A percentile compares a stretch with the other conserved stretches of the same genome.
These are phyloP conservation scores for Chaetomium cochliodes DNA, from an alignment of 495 filamentous ascomycete genomes.

Conservation along the genomic window DNA sequence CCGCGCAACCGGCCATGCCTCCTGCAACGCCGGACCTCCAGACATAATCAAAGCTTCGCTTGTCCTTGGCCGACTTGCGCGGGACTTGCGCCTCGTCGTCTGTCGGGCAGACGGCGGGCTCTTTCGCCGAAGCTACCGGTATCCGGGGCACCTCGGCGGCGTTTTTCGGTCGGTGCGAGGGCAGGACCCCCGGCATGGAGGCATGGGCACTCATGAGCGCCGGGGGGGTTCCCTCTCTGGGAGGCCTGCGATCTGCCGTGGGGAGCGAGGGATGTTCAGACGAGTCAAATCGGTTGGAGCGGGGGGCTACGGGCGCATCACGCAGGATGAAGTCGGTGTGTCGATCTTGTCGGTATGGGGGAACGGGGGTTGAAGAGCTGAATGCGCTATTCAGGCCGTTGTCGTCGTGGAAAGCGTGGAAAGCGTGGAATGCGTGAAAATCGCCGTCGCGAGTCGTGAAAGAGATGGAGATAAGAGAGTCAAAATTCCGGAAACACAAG, in stretches of 20 bases:
- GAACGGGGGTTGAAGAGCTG: too few species aligned
- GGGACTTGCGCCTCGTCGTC: conserved; percentile 41
- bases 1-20: conserved; percentile 82
- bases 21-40: conserved; percentile 79
- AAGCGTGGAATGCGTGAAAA: background rate
- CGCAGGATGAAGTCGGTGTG: background rate
- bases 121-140: conserved; percentile 21
- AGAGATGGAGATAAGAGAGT: conserved; percentile 6
- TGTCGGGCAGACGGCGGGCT: conserved; percentile 37
- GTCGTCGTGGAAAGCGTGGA: background rate
- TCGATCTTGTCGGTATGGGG: background rate
- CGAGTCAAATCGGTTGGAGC: background rate
- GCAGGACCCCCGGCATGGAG: conserved; percentile 45
- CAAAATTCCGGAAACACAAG: conserved; percentile 27
- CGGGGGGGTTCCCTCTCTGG: conserved; percentile 49
- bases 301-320: conserved; percentile 27
- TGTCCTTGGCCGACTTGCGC: conserved; percentile 46
- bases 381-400: background rate
- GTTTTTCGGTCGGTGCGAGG: conserved; percentile 39
- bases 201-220: conserved; percentile 48
- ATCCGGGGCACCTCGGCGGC: conserved; percentile 31
- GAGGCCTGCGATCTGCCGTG: conserved; percentile 23
- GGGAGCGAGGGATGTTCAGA: conserved; percentile 14
- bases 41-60: conserved; percentile 79
- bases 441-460: background rate